Conservation (phyloP, 768 basidiomycete genomes). For the Kwoniella dejecticola region DNA sequence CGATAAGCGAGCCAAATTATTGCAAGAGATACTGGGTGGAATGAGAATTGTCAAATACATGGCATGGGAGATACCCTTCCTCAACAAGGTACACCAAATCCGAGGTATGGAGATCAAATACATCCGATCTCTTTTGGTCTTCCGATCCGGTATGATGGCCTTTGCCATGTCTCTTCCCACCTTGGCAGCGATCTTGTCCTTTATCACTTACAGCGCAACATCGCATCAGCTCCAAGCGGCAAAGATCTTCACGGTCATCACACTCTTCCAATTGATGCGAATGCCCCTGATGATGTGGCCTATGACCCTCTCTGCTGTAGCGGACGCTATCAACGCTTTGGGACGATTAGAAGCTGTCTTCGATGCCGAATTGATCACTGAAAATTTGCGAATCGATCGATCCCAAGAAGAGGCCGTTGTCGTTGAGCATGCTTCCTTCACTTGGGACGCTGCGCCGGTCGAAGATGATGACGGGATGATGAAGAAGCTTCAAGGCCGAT, state of each 20-base stretch:
- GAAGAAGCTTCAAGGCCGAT: constrained; percentile 27
- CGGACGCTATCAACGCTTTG: constrained; percentile 81
- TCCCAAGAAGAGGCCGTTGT: constrained; percentile 67
- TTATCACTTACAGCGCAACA: constrained; percentile 69
- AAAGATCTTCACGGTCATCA: constrained; percentile 78
- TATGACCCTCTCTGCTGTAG: constrained; percentile 66
- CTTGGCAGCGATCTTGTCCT: constrained; percentile 71
- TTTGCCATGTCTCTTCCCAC: constrained; percentile 70
- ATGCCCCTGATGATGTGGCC: constrained; percentile 74
- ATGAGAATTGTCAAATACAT: constrained; percentile 94
- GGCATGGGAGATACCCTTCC: constrained; percentile 81
- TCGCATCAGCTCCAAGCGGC: constrained; percentile 59
- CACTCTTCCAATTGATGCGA: constrained; percentile 79
- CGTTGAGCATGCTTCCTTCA: constrained; percentile 71
- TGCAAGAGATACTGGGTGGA: constrained; percentile 84
- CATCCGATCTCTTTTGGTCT: constrained; percentile 59
- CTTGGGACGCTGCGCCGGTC: constrained; percentile 73
- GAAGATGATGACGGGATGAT: constrained; percentile 48
- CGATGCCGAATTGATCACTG: constrained; percentile 73
- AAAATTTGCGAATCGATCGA: constrained; percentile 63
- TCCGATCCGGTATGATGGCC: constrained; percentile 66
- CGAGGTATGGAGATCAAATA: constrained; percentile 72
- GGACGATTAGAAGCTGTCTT: constrained; percentile 77
- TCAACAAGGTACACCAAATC: constrained; percentile 70
- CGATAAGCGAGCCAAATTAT: constrained; percentile 81